Evolutionary conservation across 176 grass and related monocot genomes (phyloP).

Genomic region (Phoenix dactylifera): DNA sequence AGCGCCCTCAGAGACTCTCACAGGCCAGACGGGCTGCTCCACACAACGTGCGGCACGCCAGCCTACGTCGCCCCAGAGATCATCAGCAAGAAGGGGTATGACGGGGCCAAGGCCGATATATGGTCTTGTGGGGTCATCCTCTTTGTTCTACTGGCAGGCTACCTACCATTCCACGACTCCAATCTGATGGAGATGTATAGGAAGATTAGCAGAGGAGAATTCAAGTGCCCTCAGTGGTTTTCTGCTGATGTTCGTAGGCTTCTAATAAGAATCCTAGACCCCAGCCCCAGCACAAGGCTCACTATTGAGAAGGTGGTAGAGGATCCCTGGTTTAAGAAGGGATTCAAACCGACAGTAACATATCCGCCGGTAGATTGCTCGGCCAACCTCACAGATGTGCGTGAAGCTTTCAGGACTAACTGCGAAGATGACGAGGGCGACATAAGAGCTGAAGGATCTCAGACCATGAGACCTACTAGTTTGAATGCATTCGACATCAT

Average conservation of each 20-base stretch:
- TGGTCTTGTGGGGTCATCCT: constrained; percentile 22
- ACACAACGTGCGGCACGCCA: constrained; percentile 10
- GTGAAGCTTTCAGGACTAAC: constrained; percentile 1
- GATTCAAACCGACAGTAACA: background rate
- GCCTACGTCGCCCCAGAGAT: constrained; percentile 17
- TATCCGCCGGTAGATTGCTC: background rate
- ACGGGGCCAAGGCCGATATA: constrained; percentile 16
- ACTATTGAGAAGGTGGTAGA: constrained; percentile 1
- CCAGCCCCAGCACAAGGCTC: constrained; percentile 4
- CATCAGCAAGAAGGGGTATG: constrained; percentile 4
- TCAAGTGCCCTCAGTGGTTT: constrained; percentile 13
- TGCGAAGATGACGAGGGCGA: constrained; percentile 15
- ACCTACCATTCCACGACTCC: constrained; percentile 8
- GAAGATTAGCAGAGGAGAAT: constrained; percentile 10
- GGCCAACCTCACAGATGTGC: background rate
- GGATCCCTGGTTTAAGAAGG: constrained; percentile 7
- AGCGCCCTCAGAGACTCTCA: constrained; percentile 2
- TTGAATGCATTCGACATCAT: constrained; percentile 68
- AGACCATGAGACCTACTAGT: constrained; percentile 22
- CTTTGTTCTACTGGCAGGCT: constrained; percentile 4
- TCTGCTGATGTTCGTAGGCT: background rate
- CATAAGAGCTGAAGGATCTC: constrained; percentile 15
- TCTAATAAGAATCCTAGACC: background rate
- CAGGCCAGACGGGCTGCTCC: constrained; percentile 1
- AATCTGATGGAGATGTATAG: constrained; percentile 8